phyloP scores from a whole-genome alignment of 1,284 basidiomycete species.

The Vanrija pseudolonga region DNA sequence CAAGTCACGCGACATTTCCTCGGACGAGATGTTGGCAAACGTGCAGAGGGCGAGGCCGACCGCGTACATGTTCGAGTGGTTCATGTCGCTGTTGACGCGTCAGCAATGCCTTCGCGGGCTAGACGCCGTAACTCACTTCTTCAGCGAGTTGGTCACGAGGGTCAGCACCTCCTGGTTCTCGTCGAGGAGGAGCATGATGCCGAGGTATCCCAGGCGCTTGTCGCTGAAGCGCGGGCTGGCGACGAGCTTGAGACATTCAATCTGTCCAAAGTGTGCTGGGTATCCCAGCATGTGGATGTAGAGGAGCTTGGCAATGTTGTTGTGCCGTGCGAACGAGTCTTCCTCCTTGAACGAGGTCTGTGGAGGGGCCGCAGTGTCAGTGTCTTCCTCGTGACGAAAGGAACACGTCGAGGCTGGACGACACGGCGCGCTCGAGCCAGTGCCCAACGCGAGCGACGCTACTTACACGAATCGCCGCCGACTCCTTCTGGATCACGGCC shows the following conservation, averaged over 20 bases:
- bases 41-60: conserved; percentile 97
- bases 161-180: conserved; percentile 98
- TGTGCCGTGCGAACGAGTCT: conserved; percentile 85
- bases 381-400: no score
- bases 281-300: conserved; percentile 99
- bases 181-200: conserved; percentile 95
- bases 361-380: not conserved
- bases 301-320: conserved; percentile 96
- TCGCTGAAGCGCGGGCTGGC: conserved; percentile 96
- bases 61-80: conserved; percentile 98
- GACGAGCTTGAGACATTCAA: conserved; percentile 98
- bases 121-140: conserved; percentile 68
- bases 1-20: conserved; percentile 96
- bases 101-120: not conserved
- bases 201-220: conserved; percentile 94
- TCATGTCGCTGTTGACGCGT: conserved; percentile 76
- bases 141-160: conserved; percentile 94
- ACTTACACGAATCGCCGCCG: conserved; percentile 77
- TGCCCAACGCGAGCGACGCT: not conserved
- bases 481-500: conserved; percentile 95
- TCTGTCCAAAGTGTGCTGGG: conserved; percentile 98
- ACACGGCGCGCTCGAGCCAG: not conserved
- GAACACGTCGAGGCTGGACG: not conserved
- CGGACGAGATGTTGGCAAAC: conserved; percentile 97
- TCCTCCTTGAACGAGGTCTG: conserved; percentile 93